These are phyloP conservation scores for Cladophialophora yegresii DNA, from an alignment of 2,329 filamentous ascomycete genomes.

Conservation along the genomic window DNA sequence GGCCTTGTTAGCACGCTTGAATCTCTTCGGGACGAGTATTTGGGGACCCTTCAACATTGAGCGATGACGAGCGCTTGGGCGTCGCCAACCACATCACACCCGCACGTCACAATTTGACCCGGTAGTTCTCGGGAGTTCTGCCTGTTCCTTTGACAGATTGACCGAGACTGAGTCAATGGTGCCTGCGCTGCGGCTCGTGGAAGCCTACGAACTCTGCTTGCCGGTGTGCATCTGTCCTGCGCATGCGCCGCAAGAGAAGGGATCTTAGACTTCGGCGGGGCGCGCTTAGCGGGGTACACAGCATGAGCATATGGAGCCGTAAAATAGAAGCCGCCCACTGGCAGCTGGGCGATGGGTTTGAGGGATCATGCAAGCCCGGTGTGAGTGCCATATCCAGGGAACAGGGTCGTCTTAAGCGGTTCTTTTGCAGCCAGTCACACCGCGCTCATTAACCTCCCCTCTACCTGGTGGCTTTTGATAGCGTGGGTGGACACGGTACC, in stretches of 20 bases:
- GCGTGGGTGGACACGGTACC: constrained; percentile 14
- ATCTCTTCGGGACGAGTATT: background rate
- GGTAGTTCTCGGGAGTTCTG: background rate
- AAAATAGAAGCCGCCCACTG: background rate
- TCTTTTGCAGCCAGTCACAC: constrained; percentile 5
- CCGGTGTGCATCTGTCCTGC: background rate
- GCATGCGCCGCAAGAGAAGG: background rate
- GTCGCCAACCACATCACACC: background rate
- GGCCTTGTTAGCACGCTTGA: background rate
- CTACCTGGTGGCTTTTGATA: constrained; percentile 5
- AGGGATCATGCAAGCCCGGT: constrained; percentile 11
- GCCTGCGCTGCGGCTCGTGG: background rate
- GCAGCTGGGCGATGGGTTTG: background rate
- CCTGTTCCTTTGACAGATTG: background rate
- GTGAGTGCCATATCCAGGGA: constrained; percentile 9
- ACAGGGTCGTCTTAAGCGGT: constrained; percentile 16
- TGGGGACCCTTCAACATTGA: background rate
- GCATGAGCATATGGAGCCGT: background rate
- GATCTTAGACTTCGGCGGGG: constrained; percentile 16
- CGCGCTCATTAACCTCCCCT: background rate
- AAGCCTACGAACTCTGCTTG: background rate
- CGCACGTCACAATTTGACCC: no score
- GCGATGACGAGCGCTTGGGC: background rate
- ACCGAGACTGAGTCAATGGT: background rate
- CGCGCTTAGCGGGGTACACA: constrained; percentile 1